phyloP scores from a whole-genome alignment of 1,284 basidiomycete species.

The Psilocybe mexicana region DNA sequence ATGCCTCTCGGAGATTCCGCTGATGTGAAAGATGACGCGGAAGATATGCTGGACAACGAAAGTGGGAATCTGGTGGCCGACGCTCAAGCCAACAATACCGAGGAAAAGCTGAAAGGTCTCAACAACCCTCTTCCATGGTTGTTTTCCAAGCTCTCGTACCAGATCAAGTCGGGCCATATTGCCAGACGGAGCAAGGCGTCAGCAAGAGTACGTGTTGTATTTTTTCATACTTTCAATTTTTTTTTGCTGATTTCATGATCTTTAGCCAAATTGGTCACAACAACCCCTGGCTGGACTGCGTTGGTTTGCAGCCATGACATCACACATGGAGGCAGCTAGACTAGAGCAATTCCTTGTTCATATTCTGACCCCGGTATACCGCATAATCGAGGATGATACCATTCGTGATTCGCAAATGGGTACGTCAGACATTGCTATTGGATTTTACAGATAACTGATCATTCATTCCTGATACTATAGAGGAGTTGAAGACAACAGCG shows the following conservation, averaged over 20 bases:
- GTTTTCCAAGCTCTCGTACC: slow-evolving; percentile 92
- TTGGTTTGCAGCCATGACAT: slow-evolving; percentile 93
- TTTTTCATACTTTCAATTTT: slow-evolving; percentile 1
- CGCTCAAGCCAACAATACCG: slow-evolving; percentile 32
- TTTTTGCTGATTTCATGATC: slow-evolving; percentile 2
- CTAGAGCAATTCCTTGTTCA: slow-evolving; percentile 79
- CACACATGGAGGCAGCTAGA: slow-evolving; percentile 59
- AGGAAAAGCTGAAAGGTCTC: slow-evolving; percentile 30
- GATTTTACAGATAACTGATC: not conserved
- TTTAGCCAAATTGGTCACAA: slow-evolving; percentile 65
- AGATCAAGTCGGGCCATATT: slow-evolving; percentile 76
- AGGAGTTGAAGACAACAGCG: slow-evolving; percentile 81
- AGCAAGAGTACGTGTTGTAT: slow-evolving; percentile 38
- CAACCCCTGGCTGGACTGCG: slow-evolving; percentile 81
- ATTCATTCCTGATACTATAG: slow-evolving; percentile 41
- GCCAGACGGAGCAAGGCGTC: slow-evolving; percentile 56
- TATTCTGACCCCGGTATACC: slow-evolving; percentile 85
- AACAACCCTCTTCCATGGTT: slow-evolving; percentile 84
- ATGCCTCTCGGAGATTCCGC: slow-evolving; percentile 34
- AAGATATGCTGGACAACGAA: slow-evolving; percentile 35
- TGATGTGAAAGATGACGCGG: slow-evolving; percentile 33
- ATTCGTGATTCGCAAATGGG: slow-evolving; percentile 79
- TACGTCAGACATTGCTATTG: slow-evolving; percentile 41
- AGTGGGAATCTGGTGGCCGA: slow-evolving; percentile 22
- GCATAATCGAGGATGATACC: slow-evolving; percentile 84